Evolutionary conservation across 306 rosid species (phyloP), one percentile per base, ranked within the genome.

Genomic region (Cucumis cinereus): DNA sequence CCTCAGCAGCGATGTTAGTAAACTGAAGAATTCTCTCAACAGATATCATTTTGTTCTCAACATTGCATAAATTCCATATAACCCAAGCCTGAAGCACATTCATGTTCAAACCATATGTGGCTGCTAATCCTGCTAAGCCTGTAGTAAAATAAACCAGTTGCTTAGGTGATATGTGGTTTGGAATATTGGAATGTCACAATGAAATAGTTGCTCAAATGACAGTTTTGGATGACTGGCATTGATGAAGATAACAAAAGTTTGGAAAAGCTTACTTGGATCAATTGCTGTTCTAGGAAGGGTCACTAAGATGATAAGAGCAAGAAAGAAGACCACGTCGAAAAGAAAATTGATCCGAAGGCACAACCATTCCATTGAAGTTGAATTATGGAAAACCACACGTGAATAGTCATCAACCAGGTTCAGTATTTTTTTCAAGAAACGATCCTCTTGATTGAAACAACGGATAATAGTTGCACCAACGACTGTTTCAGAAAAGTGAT

Each of bases 41-140:
- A 30, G 98, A 92, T 75, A 92, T 90, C 98, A 92, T 92, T 80
- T 89, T 88, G 90, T 92, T 90, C 69, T 92, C 98, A 6, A 92
- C 98, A 60, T 92, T 92, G 87, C 94, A 92, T n/a, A 89, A 80
- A 69, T 92, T 92, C 94, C 94, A 92, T 79, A 90, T 90, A 20
- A 89, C 92, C 98, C 98, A 92, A 53, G 94, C 92, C 66, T 92
- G 98, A 28, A 92, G 92, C 52, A 92, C 91, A 56, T 79, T 92
- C 57, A 90, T 85, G 85, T 85, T 90, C 79, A 92, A 82, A 71
- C 91, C 96, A 72, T 92, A 92, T 22, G 96, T 83, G 30, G 96
- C 98, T 26, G 88, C 94, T 54, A 90, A 82, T 53, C 98, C 96
- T 12, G 98, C 91, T 86, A 92, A 86, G 75, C 96, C 96, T 92